These are phyloP conservation scores for Lodderomyces pseudojiufengensis DNA, from an alignment of 1,139 yeast species.

Conservation along the genomic window DNA sequence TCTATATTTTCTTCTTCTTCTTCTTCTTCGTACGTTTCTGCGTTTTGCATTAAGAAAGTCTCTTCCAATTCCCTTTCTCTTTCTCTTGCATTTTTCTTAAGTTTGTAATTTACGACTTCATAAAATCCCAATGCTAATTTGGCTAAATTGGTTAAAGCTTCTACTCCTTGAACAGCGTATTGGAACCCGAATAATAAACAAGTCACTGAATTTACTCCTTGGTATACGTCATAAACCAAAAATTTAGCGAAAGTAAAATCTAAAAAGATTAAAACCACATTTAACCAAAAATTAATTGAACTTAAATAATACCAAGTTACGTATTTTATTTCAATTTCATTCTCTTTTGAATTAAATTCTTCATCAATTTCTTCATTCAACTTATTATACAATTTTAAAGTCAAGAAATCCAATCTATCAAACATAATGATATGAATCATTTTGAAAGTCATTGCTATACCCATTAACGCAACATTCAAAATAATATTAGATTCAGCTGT, in stretches of 20 bases:
- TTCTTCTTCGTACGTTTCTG: conserved; percentile 19
- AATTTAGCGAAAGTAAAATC: conserved; percentile 54
- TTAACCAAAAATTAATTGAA: conserved; percentile 22
- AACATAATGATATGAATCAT: conserved; percentile 71
- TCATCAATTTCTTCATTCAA: conserved; percentile 21
- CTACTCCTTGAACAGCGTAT: conserved; percentile 62
- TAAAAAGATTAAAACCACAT: conserved; percentile 38
- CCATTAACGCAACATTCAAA: conserved; percentile 40
- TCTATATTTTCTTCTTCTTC: conserved; percentile 45
- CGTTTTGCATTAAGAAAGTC: conserved; percentile 8
- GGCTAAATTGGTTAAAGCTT: conserved; percentile 44
- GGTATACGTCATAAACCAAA: conserved; percentile 58
- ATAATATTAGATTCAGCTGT: conserved; percentile 54
- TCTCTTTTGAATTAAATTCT: not conserved
- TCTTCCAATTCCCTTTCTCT: conserved; percentile 9
- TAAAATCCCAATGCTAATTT: conserved; percentile 53
- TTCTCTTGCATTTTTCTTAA: conserved; percentile 9
- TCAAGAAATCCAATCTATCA: conserved; percentile 59
- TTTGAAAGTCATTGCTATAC: conserved; percentile 52
- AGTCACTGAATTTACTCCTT: conserved; percentile 47
- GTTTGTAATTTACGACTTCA: conserved; percentile 44
- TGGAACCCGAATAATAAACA: conserved; percentile 72
- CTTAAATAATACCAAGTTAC: conserved; percentile 9
- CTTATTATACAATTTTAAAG: conserved; percentile 31
- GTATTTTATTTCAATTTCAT: conserved; percentile 2